Conservation (phyloP, 768 basidiomycete species). For the Tulasnella sp. region DNA sequence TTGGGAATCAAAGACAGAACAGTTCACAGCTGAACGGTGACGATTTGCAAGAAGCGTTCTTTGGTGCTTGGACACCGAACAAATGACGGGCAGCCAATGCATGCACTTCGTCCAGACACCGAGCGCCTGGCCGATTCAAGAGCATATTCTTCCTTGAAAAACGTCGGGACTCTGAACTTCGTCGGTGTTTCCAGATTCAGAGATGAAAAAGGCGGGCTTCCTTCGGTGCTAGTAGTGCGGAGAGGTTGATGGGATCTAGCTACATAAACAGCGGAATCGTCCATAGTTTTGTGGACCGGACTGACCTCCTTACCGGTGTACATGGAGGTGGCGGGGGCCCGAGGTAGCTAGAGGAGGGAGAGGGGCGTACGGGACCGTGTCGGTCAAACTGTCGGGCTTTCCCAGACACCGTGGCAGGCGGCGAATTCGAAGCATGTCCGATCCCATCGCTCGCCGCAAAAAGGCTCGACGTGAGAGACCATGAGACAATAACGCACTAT, state of each 20-base stretch:
- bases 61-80: neutral
- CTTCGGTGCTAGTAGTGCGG: neutral
- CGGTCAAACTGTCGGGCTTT: constrained; percentile 8
- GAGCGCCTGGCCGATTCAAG: neutral
- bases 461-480: constrained; percentile 9
- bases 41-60: constrained; percentile 9
- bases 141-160: neutral
- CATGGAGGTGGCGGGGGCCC: neutral
- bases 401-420: constrained; percentile 12
- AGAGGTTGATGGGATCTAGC: neutral
- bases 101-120: neutral
- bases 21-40: neutral
- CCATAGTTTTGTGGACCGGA: neutral
- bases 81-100: neutral
- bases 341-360: neutral
- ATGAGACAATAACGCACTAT: constrained; percentile 14
- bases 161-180: neutral
- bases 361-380: neutral
- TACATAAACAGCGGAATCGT: neutral
- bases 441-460: constrained; percentile 4
- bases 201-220: neutral
- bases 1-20: neutral
- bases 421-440: constrained; percentile 7
- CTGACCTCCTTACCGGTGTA: neutral
- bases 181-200: neutral